These are phyloP conservation scores for Beauveria rudraprayagi DNA, from an alignment of 2,329 filamentous ascomycete genomes.

Conservation along the genomic window DNA sequence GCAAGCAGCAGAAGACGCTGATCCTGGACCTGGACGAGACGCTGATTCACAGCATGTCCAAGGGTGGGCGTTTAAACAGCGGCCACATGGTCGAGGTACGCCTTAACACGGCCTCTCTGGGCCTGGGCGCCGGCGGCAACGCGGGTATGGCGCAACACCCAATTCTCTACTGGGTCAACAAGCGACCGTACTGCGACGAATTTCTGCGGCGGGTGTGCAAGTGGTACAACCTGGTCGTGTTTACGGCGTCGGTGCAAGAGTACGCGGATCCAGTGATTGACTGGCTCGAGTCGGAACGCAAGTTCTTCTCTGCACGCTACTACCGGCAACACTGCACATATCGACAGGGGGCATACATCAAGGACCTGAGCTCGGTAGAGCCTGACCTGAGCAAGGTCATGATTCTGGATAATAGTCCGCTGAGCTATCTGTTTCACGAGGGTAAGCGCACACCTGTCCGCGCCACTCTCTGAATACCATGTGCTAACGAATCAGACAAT, in stretches of 20 bases:
- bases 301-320: constrained; percentile 89
- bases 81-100: constrained; percentile 99
- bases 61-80: constrained; percentile 88
- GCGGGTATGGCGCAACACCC: constrained; percentile 66
- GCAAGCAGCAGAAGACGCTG: constrained; percentile 75
- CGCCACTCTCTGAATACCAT: background rate
- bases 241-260: constrained; percentile 95
- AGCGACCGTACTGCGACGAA: constrained; percentile 92
- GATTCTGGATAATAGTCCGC: constrained; percentile 96
- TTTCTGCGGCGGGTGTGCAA: constrained; percentile 88
- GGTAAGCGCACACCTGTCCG: constrained; percentile 44
- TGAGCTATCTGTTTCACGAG: constrained; percentile 98
- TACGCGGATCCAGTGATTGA: constrained; percentile 98
- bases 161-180: constrained; percentile 97
- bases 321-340: constrained; percentile 97
- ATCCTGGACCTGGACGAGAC: constrained; percentile 96
- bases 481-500: constrained; percentile 58
- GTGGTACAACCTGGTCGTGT: constrained; percentile 96
- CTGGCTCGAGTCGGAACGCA: constrained; percentile 93
- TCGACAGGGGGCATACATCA: constrained; percentile 93
- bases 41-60: constrained; percentile 94
- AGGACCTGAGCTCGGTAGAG: constrained; percentile 92
- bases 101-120: constrained; percentile 64
- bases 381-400: constrained; percentile 96
- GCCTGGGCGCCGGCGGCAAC: constrained; percentile 50